Evolutionary conservation across 1,284 basidiomycete species (phyloP), one percentile per base, ranked within the genome.

Genomic region (Trametes hirsuta): DNA sequence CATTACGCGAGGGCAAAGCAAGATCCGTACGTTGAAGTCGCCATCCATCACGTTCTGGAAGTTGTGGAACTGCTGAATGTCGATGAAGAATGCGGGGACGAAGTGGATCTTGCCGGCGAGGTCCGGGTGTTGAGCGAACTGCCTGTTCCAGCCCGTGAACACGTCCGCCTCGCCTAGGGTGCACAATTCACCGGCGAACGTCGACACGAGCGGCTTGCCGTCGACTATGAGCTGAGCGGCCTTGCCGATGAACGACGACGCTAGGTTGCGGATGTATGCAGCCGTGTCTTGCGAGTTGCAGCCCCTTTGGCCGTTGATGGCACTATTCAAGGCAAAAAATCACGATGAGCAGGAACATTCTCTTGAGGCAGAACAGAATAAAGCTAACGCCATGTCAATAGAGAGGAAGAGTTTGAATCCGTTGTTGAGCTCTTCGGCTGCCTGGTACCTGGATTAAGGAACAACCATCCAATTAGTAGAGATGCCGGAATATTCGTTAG

Each of bases 361-460:
- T 22, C 36, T 11, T 2, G 40, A 14, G 4, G 8, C 2, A 39
- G 12, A 2, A 3, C 0, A 1, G 14, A 8, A 18, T 15, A 9
- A 6, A 0, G 18, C 82, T 37, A 61, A 88, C 80, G 84, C 81
- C 89, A 94, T 91, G 72, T 94, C 92, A 50, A 93, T 83, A 12
- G 87, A 91, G 66, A 94, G 72, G 76, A 93, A 93, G 50, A 94
- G 76, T 72, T 91, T 90, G 79, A 94, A 94, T 50, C 74, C 77
- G 5, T 81, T 76, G 10, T 78, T 80, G 12, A 81, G 82, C 55
- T 81, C 74, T 22, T 74, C 68, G 11, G 88, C 87, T 37, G 87
- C 86, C 50, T 79, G 67, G 70, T 83, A 88, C 24, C 81, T 40
- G 39, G 3, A 46, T 39, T 6, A 9, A 9, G 2, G 44, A 9